Conservation (phyloP, 192 early-diverging fungal genomes). For the Backusella luteola region DNA sequence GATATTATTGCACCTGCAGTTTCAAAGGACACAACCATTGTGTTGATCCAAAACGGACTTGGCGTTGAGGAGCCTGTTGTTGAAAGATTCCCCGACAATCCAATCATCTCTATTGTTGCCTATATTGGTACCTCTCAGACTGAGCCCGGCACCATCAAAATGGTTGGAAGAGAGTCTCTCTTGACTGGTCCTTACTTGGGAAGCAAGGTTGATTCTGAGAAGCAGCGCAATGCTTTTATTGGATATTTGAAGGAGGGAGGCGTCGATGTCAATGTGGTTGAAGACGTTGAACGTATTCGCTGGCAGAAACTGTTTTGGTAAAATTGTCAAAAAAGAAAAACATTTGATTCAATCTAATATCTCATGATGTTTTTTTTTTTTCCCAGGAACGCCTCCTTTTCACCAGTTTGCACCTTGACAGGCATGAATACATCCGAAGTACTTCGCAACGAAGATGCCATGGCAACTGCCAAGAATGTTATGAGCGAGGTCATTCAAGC, state of each 20-base stretch:
- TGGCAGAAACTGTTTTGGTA: conserved; percentile 76
- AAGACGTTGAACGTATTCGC: conserved; percentile 60
- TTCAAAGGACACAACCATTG: conserved; percentile 51
- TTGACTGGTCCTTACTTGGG: conserved; percentile 39
- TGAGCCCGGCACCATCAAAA: conserved; percentile 47
- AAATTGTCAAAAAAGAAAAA: neutral
- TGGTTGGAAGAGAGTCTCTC: conserved; percentile 42
- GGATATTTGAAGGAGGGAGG: conserved; percentile 42
- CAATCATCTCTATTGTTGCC: conserved; percentile 57
- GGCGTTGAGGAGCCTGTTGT: conserved; percentile 59
- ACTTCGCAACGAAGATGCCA: conserved; percentile 45
- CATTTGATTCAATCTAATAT: neutral
- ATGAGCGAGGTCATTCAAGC: conserved; percentile 58
- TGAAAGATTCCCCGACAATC: conserved; percentile 59
- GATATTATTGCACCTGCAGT: conserved; percentile 58
- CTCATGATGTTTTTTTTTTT: neutral
- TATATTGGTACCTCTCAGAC: conserved; percentile 66
- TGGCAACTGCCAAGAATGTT: conserved; percentile 37
- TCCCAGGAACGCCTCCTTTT: conserved; percentile 66
- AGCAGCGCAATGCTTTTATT: conserved; percentile 36
- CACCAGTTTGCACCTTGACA: conserved; percentile 61
- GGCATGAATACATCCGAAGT: conserved; percentile 55
- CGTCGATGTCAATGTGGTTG: conserved; percentile 35
- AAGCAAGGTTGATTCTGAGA: conserved; percentile 32
- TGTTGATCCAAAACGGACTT: conserved; percentile 75